Percentiles rank a stretch among this genome's conserved stretches.
Conservation (phyloP, 2,329 filamentous ascomycete species). For the Metarhizium sp. region DNA sequence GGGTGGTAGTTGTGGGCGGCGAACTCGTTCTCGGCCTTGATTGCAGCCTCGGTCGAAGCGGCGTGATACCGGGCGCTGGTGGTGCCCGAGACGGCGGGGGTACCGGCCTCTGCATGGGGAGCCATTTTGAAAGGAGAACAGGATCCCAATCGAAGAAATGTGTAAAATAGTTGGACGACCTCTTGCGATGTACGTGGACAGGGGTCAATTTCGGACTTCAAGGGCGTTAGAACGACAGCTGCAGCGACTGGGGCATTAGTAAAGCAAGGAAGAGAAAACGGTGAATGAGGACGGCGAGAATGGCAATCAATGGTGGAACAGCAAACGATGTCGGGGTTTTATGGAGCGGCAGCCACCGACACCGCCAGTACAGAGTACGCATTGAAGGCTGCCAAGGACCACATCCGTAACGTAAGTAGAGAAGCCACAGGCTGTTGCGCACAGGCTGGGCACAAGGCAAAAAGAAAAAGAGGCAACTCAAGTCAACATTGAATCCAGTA, state of each 20-base stretch:
- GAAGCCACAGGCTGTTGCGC: too few relatives aligned
- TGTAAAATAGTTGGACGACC: not conserved
- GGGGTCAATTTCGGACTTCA: not conserved
- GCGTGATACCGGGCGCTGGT: slow-evolving; percentile 53
- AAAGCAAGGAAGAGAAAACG: not conserved
- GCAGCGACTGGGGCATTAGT: not conserved
- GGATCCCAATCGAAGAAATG: not conserved
- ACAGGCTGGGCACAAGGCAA: too few relatives aligned
- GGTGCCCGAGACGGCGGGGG: slow-evolving; percentile 16
- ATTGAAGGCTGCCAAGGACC: too few relatives aligned
- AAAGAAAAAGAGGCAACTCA: too few relatives aligned
- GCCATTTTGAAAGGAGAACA: slow-evolving; percentile 36
- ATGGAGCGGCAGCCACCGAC: not conserved
- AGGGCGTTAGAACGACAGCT: not conserved
- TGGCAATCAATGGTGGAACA: slow-evolving; percentile 1
- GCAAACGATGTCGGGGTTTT: not conserved
- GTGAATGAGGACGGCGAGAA: not conserved
- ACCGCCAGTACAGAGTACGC: too few relatives aligned
- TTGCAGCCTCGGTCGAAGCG: slow-evolving; percentile 68
- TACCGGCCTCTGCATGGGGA: slow-evolving; percentile 44
- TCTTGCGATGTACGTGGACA: not conserved
- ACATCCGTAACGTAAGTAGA: too few relatives aligned
- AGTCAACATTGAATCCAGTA: too few relatives aligned
- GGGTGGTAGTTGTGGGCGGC: slow-evolving; percentile 99
- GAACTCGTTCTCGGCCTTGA: slow-evolving; percentile 69